Evolutionary conservation across 2,329 filamentous ascomycete genomes (phyloP).

Genomic region (Aspergillus phoenicis): DNA sequence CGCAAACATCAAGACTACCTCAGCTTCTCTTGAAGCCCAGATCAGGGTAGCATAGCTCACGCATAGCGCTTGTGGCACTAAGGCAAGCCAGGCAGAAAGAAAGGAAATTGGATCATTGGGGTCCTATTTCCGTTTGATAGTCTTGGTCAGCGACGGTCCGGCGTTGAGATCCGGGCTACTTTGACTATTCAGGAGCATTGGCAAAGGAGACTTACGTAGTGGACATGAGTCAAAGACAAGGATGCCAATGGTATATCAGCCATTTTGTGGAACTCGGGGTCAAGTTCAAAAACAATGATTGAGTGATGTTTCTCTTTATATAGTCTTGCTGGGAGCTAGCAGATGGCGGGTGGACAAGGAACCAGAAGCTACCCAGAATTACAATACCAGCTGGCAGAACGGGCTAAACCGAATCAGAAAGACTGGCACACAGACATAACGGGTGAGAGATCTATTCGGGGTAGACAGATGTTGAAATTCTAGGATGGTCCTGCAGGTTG

Average conservation of each 20-base stretch:
- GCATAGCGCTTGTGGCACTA: slow-evolving; percentile 88
- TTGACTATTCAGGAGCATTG: not conserved
- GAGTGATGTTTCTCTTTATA: not conserved
- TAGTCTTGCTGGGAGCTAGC: not conserved
- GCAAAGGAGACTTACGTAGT: slow-evolving; percentile 71
- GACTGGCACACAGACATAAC: not conserved
- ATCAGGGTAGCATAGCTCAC: slow-evolving; percentile 87
- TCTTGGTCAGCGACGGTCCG: slow-evolving; percentile 6
- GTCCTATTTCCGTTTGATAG: slow-evolving; percentile 60
- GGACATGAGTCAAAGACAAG: slow-evolving; percentile 90
- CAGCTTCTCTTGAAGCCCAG: slow-evolving; percentile 87
- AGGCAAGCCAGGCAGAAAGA: slow-evolving; percentile 88
- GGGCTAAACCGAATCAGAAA: not conserved
- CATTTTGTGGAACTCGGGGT: slow-evolving; percentile 21
- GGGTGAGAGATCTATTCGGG: not conserved
- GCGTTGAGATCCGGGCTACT: not conserved
- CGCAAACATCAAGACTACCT: slow-evolving; percentile 84
- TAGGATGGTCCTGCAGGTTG: not conserved
- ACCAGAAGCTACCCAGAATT: not conserved
- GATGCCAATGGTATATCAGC: slow-evolving; percentile 69
- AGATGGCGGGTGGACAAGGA: not conserved
- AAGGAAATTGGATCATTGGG: slow-evolving; percentile 82
- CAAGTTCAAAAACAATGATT: not conserved
- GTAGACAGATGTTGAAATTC: not conserved
- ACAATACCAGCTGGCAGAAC: not conserved